Base-by-base conservation (phyloP, 768 basidiomycete genomes). In the Crucibulum laeve region DNA sequence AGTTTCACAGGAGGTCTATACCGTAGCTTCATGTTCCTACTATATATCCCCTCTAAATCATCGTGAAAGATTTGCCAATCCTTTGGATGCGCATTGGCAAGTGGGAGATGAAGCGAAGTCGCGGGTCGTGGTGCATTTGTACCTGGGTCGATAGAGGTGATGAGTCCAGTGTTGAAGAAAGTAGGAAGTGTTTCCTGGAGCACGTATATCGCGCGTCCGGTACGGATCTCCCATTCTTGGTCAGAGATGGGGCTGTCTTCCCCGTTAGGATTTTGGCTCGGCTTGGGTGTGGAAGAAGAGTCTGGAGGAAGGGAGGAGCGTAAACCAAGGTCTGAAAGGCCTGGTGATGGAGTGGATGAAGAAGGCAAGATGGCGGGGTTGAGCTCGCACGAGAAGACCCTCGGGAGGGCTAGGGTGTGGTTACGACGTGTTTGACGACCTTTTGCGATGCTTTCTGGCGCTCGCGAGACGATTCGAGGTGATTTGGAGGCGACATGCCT, bases 181-280 rank as follows among this genome's bases (percentile, higher is more conserved):
- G 74, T 69, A 1, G 85, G 85, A 5, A 90, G 70, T 0, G 88
- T 88, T 47, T 77, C 69, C 54, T 78, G 78, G 0, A 91, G 66
- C 24, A 85, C 64, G 54, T 79, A 76, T 42, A 86, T 81, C 3
- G 82, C 84, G 25, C 86, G 80, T 39, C 87, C 86, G 53, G 84
- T 86, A 19, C 84, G 79, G 39, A 88, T 71, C 54, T 87, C 79
- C 87, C 87, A 90, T 52, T 90, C 87, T 5, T 71, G 67, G 58
- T 90, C 87, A 1, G 84, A 76, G 5, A 88, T 54, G 48, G n/a
- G 28, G 8, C 28, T n/a, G n/a, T n/a, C 28, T 30, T n/a, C 10
- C 10, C 69, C 56, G 4, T 51, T 57, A 5, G 55, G 56, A 0
- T 48, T 33, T 34, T 55, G 23, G n/a, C 54, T 46, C 30, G 11